Evolutionary conservation across 257 asterid species (phyloP).

Genomic region (Solanum sparsipilum): DNA sequence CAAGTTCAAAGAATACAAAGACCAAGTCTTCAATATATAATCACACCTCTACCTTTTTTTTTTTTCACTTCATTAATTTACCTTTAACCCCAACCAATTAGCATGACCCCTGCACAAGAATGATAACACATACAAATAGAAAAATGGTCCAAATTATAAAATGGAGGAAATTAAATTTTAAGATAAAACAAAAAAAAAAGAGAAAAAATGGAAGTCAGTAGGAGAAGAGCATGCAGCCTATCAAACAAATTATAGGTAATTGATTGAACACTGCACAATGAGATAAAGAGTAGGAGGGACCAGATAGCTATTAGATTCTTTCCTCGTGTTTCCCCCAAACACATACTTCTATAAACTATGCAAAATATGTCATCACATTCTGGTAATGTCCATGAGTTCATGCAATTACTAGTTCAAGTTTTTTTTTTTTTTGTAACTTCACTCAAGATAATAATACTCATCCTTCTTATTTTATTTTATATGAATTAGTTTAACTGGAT

Average conservation of each 20-base stretch:
- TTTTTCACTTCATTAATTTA: background rate
- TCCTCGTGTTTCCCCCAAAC: conserved; percentile 1
- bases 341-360: background rate
- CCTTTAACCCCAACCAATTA: background rate
- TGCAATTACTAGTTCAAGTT: background rate
- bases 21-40: background rate
- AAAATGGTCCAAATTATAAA: too few species aligned
- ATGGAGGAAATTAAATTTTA: background rate
- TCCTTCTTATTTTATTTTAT: background rate
- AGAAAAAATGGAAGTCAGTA: background rate
- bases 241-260: background rate
- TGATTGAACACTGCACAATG: background rate
- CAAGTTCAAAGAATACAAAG: background rate
- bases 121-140: too few species aligned
- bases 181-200: background rate
- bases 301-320: background rate
- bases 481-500: background rate
- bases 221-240: background rate
- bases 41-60: background rate
- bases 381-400: background rate
- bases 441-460: too few species aligned
- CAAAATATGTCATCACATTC: background rate
- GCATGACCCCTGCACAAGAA: accelerated
- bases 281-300: background rate
- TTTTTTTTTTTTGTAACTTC: too few species aligned